These are phyloP conservation scores for Alternaria dauci DNA, from an alignment of 2,329 filamentous ascomycete species.

Conservation along the genomic window DNA sequence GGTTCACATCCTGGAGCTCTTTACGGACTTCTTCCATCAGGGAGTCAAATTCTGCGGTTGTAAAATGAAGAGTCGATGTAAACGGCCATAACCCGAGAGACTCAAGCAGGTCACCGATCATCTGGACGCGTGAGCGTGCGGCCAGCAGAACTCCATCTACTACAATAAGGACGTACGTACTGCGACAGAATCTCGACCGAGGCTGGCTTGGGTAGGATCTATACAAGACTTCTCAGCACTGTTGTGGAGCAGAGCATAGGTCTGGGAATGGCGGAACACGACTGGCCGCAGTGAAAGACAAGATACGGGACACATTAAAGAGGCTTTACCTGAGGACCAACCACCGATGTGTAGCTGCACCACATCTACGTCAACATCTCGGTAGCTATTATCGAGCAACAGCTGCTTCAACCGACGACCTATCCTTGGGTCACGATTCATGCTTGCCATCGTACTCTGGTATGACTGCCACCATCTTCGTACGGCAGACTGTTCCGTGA, in stretches of 20 bases:
- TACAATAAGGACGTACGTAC: constrained; percentile 7
- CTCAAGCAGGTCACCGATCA: constrained; percentile 48
- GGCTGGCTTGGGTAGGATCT: constrained; percentile 43
- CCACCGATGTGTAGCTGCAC: constrained; percentile 49
- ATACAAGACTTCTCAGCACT: constrained; percentile 5
- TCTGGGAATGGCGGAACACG: background rate
- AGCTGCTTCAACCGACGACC: constrained; percentile 41
- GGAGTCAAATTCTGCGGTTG: constrained; percentile 37
- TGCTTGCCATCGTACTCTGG: constrained; percentile 43
- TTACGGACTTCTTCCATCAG: constrained; percentile 40
- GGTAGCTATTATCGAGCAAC: constrained; percentile 42
- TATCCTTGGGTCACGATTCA: constrained; percentile 47
- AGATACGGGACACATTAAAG: background rate
- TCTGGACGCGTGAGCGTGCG: constrained; percentile 6
- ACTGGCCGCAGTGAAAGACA: background rate
- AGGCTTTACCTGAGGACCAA: constrained; percentile 47
- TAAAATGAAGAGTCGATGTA: constrained; percentile 44
- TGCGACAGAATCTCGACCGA: constrained; percentile 38
- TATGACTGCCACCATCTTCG: constrained; percentile 50
- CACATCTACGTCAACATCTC: constrained; percentile 40
- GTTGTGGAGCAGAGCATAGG: background rate
- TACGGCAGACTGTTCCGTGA: constrained; percentile 62
- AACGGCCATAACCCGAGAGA: constrained; percentile 51
- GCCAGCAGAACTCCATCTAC: background rate
- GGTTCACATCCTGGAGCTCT: constrained; percentile 39